Conservation (phyloP, 108 stramenopile genomes). For the Cyclotella choctawhatcheeana region DNA sequence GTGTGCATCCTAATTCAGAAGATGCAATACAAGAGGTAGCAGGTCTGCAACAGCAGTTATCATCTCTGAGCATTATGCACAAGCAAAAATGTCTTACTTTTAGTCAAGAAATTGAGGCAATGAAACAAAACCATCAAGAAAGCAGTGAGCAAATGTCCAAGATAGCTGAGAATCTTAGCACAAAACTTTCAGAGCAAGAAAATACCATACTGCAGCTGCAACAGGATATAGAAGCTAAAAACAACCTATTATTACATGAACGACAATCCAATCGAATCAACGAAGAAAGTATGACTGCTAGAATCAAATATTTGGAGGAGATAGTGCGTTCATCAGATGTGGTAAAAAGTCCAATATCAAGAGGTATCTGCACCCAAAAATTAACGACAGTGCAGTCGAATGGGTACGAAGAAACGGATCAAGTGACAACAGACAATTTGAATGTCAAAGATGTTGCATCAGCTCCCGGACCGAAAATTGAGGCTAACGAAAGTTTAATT, state of each 20-base stretch:
- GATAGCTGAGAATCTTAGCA: constrained; percentile 5
- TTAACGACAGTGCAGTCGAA: not conserved
- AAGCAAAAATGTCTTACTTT: constrained; percentile 3
- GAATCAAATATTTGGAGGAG: constrained; percentile 42
- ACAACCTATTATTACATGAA: constrained; percentile 10
- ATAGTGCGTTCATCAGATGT: constrained; percentile 14
- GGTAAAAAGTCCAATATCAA: not conserved
- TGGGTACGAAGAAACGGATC: not conserved
- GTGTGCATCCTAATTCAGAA: not conserved
- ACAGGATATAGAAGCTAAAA: constrained; percentile 1
- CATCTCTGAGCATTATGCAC: not conserved
- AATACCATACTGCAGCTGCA: constrained; percentile 9
- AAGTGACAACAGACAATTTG: not conserved
- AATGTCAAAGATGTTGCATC: too few relatives aligned
- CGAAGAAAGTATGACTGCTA: constrained; percentile 33
- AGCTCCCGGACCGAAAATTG: not conserved
- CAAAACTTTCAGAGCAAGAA: constrained; percentile 23
- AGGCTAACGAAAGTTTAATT: not conserved
- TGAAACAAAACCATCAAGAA: constrained; percentile 10
- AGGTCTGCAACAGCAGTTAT: constrained; percentile 3
- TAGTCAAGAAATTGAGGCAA: constrained; percentile 22
- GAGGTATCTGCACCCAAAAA: not conserved
- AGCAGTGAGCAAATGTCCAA: constrained; percentile 4
- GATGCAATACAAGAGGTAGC: not conserved
- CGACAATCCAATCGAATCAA: constrained; percentile 10